Evolutionary conservation across 148 eudicot genomes (phyloP).

Genomic region (Selenicereus undatus): DNA sequence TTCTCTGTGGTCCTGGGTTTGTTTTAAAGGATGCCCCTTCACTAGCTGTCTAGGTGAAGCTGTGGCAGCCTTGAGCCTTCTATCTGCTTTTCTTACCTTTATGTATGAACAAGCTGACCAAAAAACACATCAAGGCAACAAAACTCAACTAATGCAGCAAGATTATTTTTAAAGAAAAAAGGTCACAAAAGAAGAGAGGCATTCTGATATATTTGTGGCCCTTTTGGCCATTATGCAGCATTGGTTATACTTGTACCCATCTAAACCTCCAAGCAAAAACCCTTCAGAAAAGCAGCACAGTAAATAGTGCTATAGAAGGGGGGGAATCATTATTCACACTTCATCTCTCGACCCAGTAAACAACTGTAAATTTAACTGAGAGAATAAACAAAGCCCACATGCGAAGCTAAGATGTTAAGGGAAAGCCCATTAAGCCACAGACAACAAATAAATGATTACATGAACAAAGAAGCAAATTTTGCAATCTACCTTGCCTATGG

Average conservation of each 20-base stretch:
- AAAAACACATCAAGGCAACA: no score
- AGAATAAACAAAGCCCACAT: not conserved
- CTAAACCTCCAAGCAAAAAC: not conserved
- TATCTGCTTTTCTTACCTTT: no score
- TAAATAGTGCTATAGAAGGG: not conserved
- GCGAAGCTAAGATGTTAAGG: not conserved
- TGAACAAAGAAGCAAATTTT: not conserved
- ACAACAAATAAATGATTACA: not conserved
- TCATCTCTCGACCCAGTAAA: not conserved
- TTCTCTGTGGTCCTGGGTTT: no score
- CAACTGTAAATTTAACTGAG: not conserved
- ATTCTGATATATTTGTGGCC: not conserved
- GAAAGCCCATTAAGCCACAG: not conserved
- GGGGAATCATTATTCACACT: not conserved
- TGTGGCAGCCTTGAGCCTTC: no score
- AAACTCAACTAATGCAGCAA: not conserved
- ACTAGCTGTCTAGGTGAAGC: no score
- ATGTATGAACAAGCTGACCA: no score
- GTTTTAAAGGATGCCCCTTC: no score
- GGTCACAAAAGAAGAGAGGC: not conserved
- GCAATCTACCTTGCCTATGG: conserved; percentile 82
- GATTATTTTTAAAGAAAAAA: not conserved
- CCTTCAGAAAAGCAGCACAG: not conserved
- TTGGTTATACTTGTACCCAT: not conserved
- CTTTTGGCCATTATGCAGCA: not conserved